Percentiles rank a stretch among this genome's conserved stretches.
Conservation (phyloP, 192 early-diverging fungal genomes). For the Haplosporangium gracile region DNA sequence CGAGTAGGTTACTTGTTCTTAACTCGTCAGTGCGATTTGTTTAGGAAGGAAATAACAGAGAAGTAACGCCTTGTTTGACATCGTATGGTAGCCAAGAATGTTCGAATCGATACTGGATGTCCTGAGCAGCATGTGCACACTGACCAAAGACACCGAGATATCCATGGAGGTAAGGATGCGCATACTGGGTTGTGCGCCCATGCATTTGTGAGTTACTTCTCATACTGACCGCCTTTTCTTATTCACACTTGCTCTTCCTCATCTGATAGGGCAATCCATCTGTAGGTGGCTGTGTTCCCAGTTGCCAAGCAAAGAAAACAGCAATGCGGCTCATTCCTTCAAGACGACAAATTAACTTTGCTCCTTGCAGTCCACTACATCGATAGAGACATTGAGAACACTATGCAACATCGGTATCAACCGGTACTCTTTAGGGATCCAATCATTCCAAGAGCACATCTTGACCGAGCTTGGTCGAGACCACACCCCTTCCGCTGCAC, state of each 20-base stretch:
- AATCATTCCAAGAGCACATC: constrained; percentile 59
- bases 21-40: not conserved
- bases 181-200: not conserved
- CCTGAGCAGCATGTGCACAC: constrained; percentile 35
- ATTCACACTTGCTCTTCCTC: not conserved
- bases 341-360: not conserved
- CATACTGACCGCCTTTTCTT: not conserved
- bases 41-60: not conserved
- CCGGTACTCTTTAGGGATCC: constrained; percentile 66
- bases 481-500: constrained; percentile 58
- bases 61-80: not conserved
- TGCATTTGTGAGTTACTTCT: not conserved
- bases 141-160: constrained; percentile 58
- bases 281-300: constrained; percentile 30
- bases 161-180: constrained; percentile 63
- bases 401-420: constrained; percentile 64
- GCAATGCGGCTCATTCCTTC: no score
- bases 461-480: constrained; percentile 61
- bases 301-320: no score
- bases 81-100: constrained; percentile 51
- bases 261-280: constrained; percentile 63
- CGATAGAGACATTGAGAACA: constrained; percentile 29
- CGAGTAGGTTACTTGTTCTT: not conserved
- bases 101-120: constrained; percentile 53
- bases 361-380: constrained; percentile 43